Conservation (phyloP, 1,284 basidiomycete genomes). For the Puccinia brachypodii region DNA sequence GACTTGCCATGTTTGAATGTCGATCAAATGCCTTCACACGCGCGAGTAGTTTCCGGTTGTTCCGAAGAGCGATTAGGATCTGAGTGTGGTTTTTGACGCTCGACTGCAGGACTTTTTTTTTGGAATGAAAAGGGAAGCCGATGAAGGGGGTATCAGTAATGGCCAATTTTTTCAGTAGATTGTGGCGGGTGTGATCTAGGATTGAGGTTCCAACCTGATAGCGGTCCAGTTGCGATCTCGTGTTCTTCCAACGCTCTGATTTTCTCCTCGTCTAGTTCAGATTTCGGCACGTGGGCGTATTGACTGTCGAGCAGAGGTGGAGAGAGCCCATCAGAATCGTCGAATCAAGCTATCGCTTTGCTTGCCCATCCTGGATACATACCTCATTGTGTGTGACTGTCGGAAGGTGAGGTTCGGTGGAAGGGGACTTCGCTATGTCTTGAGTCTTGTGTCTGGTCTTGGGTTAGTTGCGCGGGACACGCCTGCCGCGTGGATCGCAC, state of each 20-base stretch:
- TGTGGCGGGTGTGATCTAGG: not conserved
- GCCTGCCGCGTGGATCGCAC: too few relatives aligned
- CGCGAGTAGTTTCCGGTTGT: constrained; percentile 97
- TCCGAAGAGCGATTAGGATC: constrained; percentile 92
- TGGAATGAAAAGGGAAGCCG: constrained; percentile 68
- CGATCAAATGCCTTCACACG: constrained; percentile 98
- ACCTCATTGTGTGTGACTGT: too few relatives aligned
- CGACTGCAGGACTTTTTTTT: constrained; percentile 98
- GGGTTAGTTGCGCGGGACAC: too few relatives aligned
- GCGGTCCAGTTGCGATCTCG: constrained; percentile 65
- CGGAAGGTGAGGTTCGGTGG: too few relatives aligned
- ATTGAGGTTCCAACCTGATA: not conserved
- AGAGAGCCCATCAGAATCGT: not conserved
- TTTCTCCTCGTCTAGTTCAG: constrained; percentile 95
- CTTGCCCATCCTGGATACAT: too few relatives aligned
- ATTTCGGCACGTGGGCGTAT: constrained; percentile 94
- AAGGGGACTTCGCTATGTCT: too few relatives aligned
- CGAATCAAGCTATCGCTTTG: too few relatives aligned
- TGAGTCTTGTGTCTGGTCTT: too few relatives aligned
- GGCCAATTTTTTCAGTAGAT: too few relatives aligned
- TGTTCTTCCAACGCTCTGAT: constrained; percentile 93
- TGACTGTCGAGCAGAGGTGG: constrained; percentile 65
- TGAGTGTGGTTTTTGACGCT: constrained; percentile 97
- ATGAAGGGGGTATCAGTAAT: constrained; percentile 50
- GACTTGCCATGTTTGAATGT: constrained; percentile 92